phyloP scores from a whole-genome alignment of 2,329 filamentous ascomycete species.

The Calycina herbarum region DNA sequence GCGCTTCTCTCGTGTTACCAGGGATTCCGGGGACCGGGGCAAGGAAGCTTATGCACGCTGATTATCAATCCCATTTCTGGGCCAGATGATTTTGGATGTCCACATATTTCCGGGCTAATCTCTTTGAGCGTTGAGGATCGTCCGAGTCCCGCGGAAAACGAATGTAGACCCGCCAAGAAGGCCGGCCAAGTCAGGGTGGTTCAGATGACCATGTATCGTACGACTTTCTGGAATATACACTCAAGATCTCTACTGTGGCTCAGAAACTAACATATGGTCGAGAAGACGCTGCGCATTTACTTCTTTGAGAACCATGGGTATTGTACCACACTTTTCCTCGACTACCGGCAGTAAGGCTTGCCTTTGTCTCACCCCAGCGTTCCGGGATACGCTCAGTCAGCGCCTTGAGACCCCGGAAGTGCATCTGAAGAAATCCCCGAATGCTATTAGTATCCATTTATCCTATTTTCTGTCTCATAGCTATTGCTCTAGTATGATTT shows the following conservation, averaged over 20 bases:
- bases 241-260: not conserved
- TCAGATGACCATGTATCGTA: not conserved
- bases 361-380: not conserved
- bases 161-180: not conserved
- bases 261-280: not conserved
- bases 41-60: slow-evolving; percentile 19
- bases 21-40: slow-evolving; percentile 3
- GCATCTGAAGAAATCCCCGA: not conserved
- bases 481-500: not conserved
- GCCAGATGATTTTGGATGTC: not conserved
- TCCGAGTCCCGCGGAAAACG: not conserved
- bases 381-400: slow-evolving; percentile 8
- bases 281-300: not conserved
- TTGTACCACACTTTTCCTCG: not conserved
- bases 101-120: slow-evolving; percentile 4
- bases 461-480: not conserved
- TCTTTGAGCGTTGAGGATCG: not conserved
- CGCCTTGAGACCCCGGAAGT: not conserved
- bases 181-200: not conserved
- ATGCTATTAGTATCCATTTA: slow-evolving; percentile 2
- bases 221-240: slow-evolving; percentile 1
- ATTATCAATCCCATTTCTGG: slow-evolving; percentile 19
- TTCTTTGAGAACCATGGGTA: not conserved
- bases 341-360: slow-evolving; percentile 12
- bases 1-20: slow-evolving; percentile 7